Base-by-base conservation (phyloP, 495 filamentous ascomycete species). In the Penicillium fimorum region DNA sequence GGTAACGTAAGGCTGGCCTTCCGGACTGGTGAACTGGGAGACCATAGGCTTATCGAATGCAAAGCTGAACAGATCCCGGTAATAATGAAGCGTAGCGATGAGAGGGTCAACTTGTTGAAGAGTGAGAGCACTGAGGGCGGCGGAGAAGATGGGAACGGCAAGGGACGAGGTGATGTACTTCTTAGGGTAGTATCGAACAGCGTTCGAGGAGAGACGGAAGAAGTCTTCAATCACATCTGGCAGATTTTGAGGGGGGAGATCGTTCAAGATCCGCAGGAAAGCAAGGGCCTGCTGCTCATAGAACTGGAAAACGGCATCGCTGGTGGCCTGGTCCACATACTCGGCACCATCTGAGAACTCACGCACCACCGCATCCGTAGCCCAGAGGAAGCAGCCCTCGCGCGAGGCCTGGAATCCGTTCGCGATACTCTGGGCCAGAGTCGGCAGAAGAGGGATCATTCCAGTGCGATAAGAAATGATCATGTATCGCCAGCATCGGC, bases 191-290 rank as follows among this genome's bases (percentile, higher is more conserved):
- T 92, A 99, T 57, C 96, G 86, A 17, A 96, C 80, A 20, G 91
- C 91, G 72, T 97, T 92, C 12, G 88, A 85, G 5, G 90, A 83
- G 13, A 99, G 82, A 27, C 94, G 91, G 80, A 94, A 99, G 76
- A 96, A 99, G 68, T 99, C 94, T 73, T 99, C 94, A 64, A 97
- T 97, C 51, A 99, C 81, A 73, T 99, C 94, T 10, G 95, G 92
- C 11, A 97, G 79, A 60, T 97, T 91, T 63, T 87, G 83, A 11
- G 95, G 90, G 15, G 87, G 82, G 13, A 96, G 68, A 62, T 93
- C 89, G 73, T 91, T 96, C 74, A 99, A 80, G 59, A 89, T 87
- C 22, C 89, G 85, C 49, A 99, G 80, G 74, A 97, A 96, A 30
- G 84, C 89, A 20, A 87, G 83, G 7, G 90, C 86, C 71, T 99